Evolutionary conservation across 306 rosid species (phyloP).

Genomic region (Herpetospermum pedunculosum): DNA sequence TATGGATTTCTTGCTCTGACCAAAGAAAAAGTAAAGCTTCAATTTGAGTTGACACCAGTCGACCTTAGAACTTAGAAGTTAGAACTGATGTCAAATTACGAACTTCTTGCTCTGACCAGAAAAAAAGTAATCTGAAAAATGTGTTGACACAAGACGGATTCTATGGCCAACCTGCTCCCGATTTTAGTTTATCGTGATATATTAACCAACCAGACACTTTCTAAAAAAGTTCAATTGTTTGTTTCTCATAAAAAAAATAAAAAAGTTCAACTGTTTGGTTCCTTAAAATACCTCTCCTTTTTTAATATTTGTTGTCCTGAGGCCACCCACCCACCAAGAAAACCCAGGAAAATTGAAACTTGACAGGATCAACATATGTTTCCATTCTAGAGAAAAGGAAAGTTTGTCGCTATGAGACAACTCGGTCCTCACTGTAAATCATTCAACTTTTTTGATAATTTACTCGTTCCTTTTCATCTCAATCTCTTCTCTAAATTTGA

Average conservation of each 20-base stretch:
- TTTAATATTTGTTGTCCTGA: no score
- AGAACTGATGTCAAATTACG: no score
- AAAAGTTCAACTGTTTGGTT: background rate
- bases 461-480: background rate
- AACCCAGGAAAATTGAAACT: background rate
- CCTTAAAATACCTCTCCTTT: background rate
- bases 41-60: no score
- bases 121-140: background rate
- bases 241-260: no score
- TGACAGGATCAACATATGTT: background rate
- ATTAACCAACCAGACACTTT: background rate
- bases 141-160: background rate
- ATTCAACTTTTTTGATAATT: background rate
- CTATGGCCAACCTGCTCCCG: conserved; percentile 2
- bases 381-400: background rate
- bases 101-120: background rate
- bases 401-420: background rate
- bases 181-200: background rate
- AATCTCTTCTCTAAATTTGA: background rate
- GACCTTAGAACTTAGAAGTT: background rate
- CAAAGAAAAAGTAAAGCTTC: no score
- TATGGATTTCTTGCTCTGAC: background rate
- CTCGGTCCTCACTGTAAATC: background rate
- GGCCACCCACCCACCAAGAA: no score
- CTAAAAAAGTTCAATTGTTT: background rate